These are phyloP conservation scores for Rutidosis leptorrhynchoides DNA, from an alignment of 129 eudicot species.

Conservation along the genomic window DNA sequence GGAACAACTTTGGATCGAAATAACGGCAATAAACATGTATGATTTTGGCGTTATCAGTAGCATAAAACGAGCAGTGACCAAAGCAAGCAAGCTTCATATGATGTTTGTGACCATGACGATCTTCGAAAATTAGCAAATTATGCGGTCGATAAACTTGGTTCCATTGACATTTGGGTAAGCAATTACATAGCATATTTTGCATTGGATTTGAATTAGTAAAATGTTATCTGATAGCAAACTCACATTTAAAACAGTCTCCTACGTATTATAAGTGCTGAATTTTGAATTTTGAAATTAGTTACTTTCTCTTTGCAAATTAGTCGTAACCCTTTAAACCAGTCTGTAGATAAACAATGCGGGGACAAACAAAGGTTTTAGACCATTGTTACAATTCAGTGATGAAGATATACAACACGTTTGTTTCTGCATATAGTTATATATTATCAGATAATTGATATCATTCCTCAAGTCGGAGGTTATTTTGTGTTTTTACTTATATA, in stretches of 20 bases:
- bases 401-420: slow-evolving; percentile 85
- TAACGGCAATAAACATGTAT: too few species aligned
- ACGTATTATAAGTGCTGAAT: background rate
- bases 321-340: background rate
- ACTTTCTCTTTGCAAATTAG: slow-evolving; percentile 24
- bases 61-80: too few species aligned
- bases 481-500: too few species aligned
- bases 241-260: background rate
- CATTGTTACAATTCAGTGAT: slow-evolving; percentile 69
- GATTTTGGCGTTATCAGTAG: too few species aligned
- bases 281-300: background rate
- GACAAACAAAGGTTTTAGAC: slow-evolving; percentile 93
- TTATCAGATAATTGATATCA: background rate
- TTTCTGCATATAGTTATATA: slow-evolving; percentile 3
- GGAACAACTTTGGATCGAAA: too few species aligned
- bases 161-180: slow-evolving; percentile 89
- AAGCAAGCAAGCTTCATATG: too few species aligned
- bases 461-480: background rate
- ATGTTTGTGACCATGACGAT: slow-evolving; percentile 82
- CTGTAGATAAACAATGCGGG: slow-evolving; percentile 91
- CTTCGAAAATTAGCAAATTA: slow-evolving; percentile 59
- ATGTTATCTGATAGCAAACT: background rate
- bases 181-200: background rate
- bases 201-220: background rate
- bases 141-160: slow-evolving; percentile 70